Evolutionary conservation across 257 asterid species (phyloP), one percentile per base, ranked within the genome.

Genomic region (Verbascum thapsus): DNA sequence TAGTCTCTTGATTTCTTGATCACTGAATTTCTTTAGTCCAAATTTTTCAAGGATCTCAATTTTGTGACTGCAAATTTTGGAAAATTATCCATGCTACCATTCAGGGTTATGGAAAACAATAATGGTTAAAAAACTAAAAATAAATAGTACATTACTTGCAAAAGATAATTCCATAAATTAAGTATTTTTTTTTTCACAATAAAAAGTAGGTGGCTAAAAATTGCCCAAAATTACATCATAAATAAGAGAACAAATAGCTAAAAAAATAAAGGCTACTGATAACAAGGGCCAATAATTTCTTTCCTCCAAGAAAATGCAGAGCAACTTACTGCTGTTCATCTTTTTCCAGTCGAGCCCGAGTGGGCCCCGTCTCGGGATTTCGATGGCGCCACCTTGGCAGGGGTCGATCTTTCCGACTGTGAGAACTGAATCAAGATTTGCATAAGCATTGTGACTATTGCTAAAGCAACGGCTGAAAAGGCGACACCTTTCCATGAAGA

Each of bases 361-460:
- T 59, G 2, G 91, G 92, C n/a, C 39, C 42, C 74, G 2, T 43
- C 72, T n/a, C 65, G 71, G 4, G 72, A 61, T 79, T 62, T 86
- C 45, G 79, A 64, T 5, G 91, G 92, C n/a, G 85, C 76, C 13
- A 78, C 80, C 70, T 81, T 80, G 63, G 90, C 90, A 13, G 95
- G 90, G 19, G 83, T 77, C 13, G 99, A 87, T 51, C 74, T 78
- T 63, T 89, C 99, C 1, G 96, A 74, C 74, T 89, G 94, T 37
- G 97, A 89, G 74, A 85, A 92, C 52, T 81, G 91, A 38, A 92
- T 89, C 95, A 89, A 71, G 72, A 89, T 61, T 61, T 92, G 99
- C 99, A 92, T 89, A n/a, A 87, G 85, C 51, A 81, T 39, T 8
- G 94, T 89, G 73, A 89, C 73, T 22, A 74, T 58, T 3, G 77